phyloP scores from a whole-genome alignment of 164 flowering plant species.

The Platanus orientalis region DNA sequence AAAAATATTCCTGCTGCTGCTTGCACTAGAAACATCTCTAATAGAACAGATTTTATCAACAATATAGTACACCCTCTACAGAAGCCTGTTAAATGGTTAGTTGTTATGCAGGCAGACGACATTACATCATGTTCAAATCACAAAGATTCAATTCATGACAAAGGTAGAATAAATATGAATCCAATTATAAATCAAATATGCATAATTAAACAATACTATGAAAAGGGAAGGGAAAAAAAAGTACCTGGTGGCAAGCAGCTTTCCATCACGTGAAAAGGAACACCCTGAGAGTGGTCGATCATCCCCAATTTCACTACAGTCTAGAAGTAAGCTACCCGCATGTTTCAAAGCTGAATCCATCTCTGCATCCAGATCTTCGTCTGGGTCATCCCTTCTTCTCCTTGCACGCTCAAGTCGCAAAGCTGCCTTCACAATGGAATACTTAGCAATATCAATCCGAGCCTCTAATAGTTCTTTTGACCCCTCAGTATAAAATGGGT shows the following conservation, averaged over 20 bases:
- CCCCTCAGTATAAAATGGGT: constrained; percentile 94
- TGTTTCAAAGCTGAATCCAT: constrained; percentile 64
- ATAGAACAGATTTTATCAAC: too few species aligned
- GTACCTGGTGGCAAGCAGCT: constrained; percentile 86
- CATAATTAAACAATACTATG: neutral
- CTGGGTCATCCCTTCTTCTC: constrained; percentile 88
- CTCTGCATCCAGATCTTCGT: constrained; percentile 87
- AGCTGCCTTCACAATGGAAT: constrained; percentile 62
- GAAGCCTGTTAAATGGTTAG: too few species aligned
- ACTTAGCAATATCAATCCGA: constrained; percentile 66
- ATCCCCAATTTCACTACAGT: constrained; percentile 89
- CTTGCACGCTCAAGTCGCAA: constrained; percentile 60
- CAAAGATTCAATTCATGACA: neutral
- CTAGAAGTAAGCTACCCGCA: constrained; percentile 53
- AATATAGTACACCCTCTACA: too few species aligned
- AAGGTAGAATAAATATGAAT: neutral
- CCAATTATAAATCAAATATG: neutral
- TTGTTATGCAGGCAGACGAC: too few species aligned
- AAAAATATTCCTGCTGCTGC: too few species aligned
- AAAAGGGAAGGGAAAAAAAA: constrained; percentile 9
- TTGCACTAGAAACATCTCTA: too few species aligned
- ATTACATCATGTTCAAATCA: neutral
- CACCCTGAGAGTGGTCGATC: constrained; percentile 93
- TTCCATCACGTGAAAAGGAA: constrained; percentile 73
- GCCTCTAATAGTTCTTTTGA: constrained; percentile 58